These are phyloP conservation scores for Curvularia hawaiiensis DNA, from an alignment of 2,329 filamentous ascomycete genomes.

Conservation along the genomic window DNA sequence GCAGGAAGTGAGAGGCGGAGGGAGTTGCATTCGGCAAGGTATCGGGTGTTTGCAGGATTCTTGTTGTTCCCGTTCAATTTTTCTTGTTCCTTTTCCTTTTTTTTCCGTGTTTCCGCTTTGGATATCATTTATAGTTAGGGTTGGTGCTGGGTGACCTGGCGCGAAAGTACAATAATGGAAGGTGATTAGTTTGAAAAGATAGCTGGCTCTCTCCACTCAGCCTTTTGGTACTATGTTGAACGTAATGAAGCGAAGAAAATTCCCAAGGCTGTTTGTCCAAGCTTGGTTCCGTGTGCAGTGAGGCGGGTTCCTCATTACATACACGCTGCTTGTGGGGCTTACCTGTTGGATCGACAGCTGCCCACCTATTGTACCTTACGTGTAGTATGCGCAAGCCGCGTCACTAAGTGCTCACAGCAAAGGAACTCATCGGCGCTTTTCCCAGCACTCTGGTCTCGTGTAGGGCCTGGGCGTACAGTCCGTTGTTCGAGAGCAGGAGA, in stretches of 20 bases:
- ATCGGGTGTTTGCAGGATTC: slow-evolving; percentile 4
- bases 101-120: slow-evolving; percentile 1
- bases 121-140: slow-evolving; percentile 11
- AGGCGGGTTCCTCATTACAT: neutral
- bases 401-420: neutral
- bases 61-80: neutral
- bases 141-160: slow-evolving; percentile 11
- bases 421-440: neutral
- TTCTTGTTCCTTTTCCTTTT: neutral
- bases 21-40: slow-evolving; percentile 12
- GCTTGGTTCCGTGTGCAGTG: neutral
- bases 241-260: neutral
- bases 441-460: neutral
- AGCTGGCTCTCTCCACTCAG: slow-evolving; percentile 2
- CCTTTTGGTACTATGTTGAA: neutral
- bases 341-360: neutral
- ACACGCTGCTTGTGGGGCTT: neutral
- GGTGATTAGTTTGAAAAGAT: slow-evolving; percentile 6
- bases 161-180: slow-evolving; percentile 15
- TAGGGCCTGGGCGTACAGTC: neutral
- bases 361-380: too few relatives aligned
- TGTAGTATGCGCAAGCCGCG: neutral
- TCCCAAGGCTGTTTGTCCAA: neutral
- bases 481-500: neutral
- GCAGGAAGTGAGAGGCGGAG: neutral